Evolutionary conservation across 257 asterid species (phyloP).

Genomic region (Fraxinus anomala): DNA sequence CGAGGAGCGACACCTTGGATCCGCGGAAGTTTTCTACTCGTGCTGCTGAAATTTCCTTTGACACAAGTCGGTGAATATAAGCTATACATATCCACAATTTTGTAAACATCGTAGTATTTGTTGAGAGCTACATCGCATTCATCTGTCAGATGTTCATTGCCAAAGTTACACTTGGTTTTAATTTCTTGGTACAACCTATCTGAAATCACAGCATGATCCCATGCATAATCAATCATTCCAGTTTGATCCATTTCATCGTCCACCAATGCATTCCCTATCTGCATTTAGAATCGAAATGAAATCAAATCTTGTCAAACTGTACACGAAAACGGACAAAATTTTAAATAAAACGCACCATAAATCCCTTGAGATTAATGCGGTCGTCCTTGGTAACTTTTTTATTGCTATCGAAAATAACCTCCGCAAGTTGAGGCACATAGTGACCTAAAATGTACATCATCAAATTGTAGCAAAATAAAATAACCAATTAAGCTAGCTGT

Average conservation of each 20-base stretch:
- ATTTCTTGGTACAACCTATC: conserved; percentile 52
- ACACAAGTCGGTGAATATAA: conserved; percentile 64
- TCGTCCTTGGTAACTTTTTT: conserved; percentile 31
- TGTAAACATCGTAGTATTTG: conserved; percentile 58
- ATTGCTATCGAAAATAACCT: conserved; percentile 52
- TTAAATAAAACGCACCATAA: conserved; percentile 47
- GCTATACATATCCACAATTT: conserved; percentile 79
- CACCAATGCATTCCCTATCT: conserved; percentile 86
- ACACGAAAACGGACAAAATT: background rate
- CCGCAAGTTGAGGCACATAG: conserved; percentile 84
- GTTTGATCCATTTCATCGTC: conserved; percentile 75
- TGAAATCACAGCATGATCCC: conserved; percentile 91
- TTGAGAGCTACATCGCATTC: conserved; percentile 43
- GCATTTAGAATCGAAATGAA: conserved; percentile 7
- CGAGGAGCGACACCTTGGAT: conserved; percentile 39
- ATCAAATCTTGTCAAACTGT: background rate
- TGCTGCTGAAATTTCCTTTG: conserved; percentile 17
- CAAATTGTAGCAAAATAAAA: background rate
- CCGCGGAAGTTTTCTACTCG: conserved; percentile 17
- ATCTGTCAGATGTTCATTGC: conserved; percentile 8
- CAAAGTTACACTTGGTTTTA: conserved; percentile 60
- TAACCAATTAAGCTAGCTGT: background rate
- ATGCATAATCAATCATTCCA: conserved; percentile 88
- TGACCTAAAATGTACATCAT: conserved; percentile 49
- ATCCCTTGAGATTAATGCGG: conserved; percentile 66